Evolutionary conservation across 805 yeast species (phyloP).

Genomic region (Henningerozyma blattae): DNA sequence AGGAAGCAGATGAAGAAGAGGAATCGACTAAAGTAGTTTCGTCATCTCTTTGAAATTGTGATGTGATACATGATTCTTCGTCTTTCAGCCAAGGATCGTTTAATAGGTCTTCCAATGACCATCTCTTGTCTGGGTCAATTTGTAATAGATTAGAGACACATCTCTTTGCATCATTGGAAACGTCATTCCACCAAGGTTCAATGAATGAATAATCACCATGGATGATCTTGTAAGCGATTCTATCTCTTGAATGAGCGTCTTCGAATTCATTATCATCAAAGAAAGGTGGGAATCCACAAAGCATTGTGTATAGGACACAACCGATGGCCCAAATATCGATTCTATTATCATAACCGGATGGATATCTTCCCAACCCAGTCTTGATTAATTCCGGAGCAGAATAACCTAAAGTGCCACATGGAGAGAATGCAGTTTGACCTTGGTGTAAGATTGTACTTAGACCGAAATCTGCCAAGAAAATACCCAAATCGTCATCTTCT

Average conservation of each 20-base stretch:
- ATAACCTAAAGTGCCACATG: slow-evolving; percentile 31
- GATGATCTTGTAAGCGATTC: slow-evolving; percentile 43
- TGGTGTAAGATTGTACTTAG: slow-evolving; percentile 33
- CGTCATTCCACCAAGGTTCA: slow-evolving; percentile 72
- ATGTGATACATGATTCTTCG: too few species aligned
- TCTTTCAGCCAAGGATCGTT: slow-evolving; percentile 56
- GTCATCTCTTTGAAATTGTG: too few species aligned
- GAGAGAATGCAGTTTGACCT: slow-evolving; percentile 2
- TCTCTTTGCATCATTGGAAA: slow-evolving; percentile 68
- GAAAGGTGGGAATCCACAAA: slow-evolving; percentile 90
- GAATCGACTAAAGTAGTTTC: too few species aligned
- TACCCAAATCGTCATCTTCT: slow-evolving; percentile 56
- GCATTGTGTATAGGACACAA: slow-evolving; percentile 76
- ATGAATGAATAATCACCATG: slow-evolving; percentile 43
- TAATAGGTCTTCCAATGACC: slow-evolving; percentile 42
- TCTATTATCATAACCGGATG: slow-evolving; percentile 72
- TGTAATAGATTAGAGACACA: slow-evolving; percentile 64
- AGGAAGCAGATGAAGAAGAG: too few species aligned
- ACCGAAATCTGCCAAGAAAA: slow-evolving; percentile 81
- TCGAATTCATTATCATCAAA: slow-evolving; percentile 75
- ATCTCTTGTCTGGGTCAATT: slow-evolving; percentile 49
- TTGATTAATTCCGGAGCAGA: slow-evolving; percentile 81
- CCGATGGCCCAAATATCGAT: slow-evolving; percentile 96
- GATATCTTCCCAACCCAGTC: background rate
- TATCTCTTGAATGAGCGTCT: slow-evolving; percentile 58